phyloP scores from a whole-genome alignment of 2,329 filamentous ascomycete species.

The Colletotrichum aenigma region DNA sequence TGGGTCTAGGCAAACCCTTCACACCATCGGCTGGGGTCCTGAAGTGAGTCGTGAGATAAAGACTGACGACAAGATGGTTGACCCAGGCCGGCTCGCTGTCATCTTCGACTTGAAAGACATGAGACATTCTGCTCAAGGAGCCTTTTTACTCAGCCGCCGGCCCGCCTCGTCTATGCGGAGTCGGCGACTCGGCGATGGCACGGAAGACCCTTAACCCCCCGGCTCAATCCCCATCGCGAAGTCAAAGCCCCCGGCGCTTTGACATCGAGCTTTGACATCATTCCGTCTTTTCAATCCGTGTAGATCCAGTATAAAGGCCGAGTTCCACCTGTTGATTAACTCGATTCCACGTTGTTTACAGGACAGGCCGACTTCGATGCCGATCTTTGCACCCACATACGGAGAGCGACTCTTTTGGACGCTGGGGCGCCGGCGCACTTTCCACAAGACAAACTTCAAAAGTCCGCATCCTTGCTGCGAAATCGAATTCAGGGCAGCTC shows the following conservation, averaged over 20 bases:
- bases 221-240: background rate
- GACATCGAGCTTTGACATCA: background rate
- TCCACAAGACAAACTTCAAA: background rate
- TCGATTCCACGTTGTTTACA: background rate
- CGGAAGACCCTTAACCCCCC: background rate
- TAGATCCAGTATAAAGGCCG: background rate
- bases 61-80: background rate
- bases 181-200: background rate
- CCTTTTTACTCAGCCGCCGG: background rate
- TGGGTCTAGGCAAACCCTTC: background rate
- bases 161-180: background rate
- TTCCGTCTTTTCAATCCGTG: background rate
- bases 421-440: background rate
- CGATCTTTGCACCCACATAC: background rate
- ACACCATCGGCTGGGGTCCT: background rate
- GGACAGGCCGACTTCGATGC: background rate
- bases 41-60: background rate
- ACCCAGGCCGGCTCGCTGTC: background rate
- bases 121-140: background rate
- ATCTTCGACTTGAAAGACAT: background rate
- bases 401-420: background rate
- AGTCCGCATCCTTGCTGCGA: background rate
- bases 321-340: background rate
- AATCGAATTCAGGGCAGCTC: background rate
- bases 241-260: slow-evolving; percentile 1